Percentiles rank a stretch among this genome's conserved stretches.
phyloP scores from a whole-genome alignment of 2,329 filamentous ascomycete genomes.

The Camillea tinctor region DNA sequence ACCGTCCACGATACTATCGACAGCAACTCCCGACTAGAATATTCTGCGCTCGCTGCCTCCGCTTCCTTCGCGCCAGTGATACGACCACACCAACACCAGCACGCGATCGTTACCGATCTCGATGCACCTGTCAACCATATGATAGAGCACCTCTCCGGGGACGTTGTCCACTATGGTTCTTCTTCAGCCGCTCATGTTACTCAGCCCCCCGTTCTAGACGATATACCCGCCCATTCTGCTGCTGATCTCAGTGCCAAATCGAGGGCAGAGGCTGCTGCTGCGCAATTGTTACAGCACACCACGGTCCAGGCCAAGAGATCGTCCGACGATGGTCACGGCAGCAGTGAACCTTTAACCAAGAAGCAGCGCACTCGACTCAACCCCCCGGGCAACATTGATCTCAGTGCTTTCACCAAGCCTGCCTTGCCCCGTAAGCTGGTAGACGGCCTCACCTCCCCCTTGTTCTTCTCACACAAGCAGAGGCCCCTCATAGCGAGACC shows the following conservation, averaged over 20 bases:
- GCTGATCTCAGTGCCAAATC: constrained; percentile 14
- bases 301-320: constrained; percentile 21
- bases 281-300: constrained; percentile 17
- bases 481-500: constrained; percentile 38
- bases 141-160: constrained; percentile 26
- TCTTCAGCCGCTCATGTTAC: constrained; percentile 21
- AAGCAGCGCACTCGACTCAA: constrained; percentile 48
- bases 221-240: constrained; percentile 12
- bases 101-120: constrained; percentile 22
- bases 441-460: constrained; percentile 46
- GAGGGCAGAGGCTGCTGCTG: constrained; percentile 9
- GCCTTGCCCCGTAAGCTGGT: constrained; percentile 28
- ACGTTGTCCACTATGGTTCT: constrained; percentile 31
- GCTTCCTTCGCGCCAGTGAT: constrained; percentile 20
- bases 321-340: constrained; percentile 17
- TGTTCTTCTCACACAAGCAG: constrained; percentile 51
- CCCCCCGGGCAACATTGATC: constrained; percentile 45
- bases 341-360: constrained; percentile 36
- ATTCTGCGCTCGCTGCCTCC: constrained; percentile 17
- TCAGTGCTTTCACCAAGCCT: constrained; percentile 35
- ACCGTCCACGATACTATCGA: constrained; percentile 18
- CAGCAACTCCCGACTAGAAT: constrained; percentile 21
- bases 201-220: constrained; percentile 19
- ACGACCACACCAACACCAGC: constrained; percentile 22
- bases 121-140: constrained; percentile 20